These are phyloP conservation scores for Dentipellis fragilis DNA, from an alignment of 768 basidiomycete species.

Conservation along the genomic window DNA sequence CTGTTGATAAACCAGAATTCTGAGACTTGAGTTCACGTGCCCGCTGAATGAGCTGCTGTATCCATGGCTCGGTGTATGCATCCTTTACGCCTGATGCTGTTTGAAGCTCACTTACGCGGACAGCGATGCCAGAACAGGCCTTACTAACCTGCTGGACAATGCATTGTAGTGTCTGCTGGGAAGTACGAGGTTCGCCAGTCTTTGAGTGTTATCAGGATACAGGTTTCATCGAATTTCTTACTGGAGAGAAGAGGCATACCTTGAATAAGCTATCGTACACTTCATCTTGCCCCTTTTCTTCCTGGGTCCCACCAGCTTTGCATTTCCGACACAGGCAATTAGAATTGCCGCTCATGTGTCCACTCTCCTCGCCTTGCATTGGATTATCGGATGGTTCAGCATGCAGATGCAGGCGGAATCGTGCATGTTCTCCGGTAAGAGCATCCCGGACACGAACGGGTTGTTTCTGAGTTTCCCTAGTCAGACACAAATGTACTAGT, in stretches of 20 bases:
- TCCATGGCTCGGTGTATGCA: slow-evolving; percentile 10
- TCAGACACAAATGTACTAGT: slow-evolving; percentile 6
- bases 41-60: slow-evolving; percentile 10
- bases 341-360: slow-evolving; percentile 26
- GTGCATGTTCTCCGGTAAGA: slow-evolving; percentile 13
- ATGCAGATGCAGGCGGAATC: slow-evolving; percentile 11
- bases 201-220: not conserved
- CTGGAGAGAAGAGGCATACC: not conserved
- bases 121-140: slow-evolving; percentile 5
- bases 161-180: not conserved
- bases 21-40: slow-evolving; percentile 5
- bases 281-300: slow-evolving; percentile 21
- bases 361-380: slow-evolving; percentile 12
- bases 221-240: no score
- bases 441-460: slow-evolving; percentile 25
- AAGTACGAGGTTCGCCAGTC: slow-evolving; percentile 1
- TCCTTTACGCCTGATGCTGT: slow-evolving; percentile 15
- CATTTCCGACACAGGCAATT: slow-evolving; percentile 29
- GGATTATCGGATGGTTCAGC: slow-evolving; percentile 20
- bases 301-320: slow-evolving; percentile 24
- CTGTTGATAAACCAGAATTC: slow-evolving; percentile 8
- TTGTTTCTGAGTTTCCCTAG: slow-evolving; percentile 22
- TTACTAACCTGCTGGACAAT: slow-evolving; percentile 1
- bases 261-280: slow-evolving; percentile 24
- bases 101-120: slow-evolving; percentile 7